A percentile compares a stretch with the other conserved stretches of the same genome.
Conservation (phyloP, 495 filamentous ascomycete species). For the Lindgomyces ingoldianus region DNA sequence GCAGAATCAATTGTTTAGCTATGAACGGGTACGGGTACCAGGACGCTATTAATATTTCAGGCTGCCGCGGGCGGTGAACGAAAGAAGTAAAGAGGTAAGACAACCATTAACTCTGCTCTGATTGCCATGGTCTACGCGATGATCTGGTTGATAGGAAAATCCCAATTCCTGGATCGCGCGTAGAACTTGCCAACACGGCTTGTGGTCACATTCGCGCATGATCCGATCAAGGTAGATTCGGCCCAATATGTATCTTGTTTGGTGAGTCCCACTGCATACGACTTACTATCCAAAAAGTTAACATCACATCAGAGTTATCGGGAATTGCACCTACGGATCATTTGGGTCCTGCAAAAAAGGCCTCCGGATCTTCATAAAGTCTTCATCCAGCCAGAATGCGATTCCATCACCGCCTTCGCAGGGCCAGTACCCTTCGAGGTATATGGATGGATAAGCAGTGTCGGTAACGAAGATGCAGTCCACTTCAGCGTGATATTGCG, state of each 20-base stretch:
- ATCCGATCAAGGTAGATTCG: neutral
- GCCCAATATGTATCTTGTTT: neutral
- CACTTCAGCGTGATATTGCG: neutral
- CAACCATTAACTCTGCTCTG: neutral
- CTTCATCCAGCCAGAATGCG: conserved; percentile 2
- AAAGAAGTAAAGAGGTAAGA: neutral
- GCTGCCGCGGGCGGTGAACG: too few species aligned
- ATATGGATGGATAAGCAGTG: neutral
- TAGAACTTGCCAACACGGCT: neutral
- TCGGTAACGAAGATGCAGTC: conserved; percentile 16
- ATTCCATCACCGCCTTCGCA: conserved; percentile 1
- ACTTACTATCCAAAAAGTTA: neutral
- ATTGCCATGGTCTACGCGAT: neutral
- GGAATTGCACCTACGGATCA: neutral
- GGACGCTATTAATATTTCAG: too few species aligned
- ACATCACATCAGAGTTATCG: neutral
- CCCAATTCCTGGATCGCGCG: neutral
- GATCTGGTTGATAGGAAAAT: neutral
- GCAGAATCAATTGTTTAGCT: too few species aligned
- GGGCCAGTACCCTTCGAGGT: conserved; percentile 3
- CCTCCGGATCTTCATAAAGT: neutral
- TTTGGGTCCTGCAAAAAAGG: neutral
- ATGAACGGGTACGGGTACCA: too few species aligned
- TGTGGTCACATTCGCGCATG: neutral
- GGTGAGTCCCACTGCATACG: neutral